phyloP scores from a whole-genome alignment of 2,329 filamentous ascomycete genomes.

The Samsoniella hepiali region DNA sequence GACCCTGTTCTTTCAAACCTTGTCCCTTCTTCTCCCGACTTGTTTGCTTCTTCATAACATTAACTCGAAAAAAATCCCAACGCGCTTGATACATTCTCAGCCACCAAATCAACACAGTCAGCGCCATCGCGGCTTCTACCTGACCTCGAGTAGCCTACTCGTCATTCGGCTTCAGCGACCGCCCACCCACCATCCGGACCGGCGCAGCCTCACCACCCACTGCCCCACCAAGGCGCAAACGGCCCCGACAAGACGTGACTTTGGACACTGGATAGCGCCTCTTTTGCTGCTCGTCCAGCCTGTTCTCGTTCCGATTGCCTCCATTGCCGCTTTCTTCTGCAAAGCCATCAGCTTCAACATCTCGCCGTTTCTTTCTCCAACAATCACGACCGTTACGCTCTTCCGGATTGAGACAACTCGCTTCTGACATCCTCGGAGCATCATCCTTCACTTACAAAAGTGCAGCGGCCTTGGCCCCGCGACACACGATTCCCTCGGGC shows the following conservation, averaged over 20 bases:
- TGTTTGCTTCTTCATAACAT: slow-evolving; percentile 1
- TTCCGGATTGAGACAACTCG: neutral
- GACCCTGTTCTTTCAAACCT: neutral
- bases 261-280: neutral
- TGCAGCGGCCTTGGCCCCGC: slow-evolving; percentile 12
- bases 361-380: neutral
- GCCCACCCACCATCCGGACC: neutral
- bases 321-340: neutral
- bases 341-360: neutral
- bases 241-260: slow-evolving; percentile 5
- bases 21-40: neutral
- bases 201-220: neutral
- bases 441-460: neutral
- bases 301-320: neutral
- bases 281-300: neutral
- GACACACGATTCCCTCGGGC: neutral
- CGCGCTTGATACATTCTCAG: neutral
- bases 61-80: neutral
- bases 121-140: neutral
- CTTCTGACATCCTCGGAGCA: neutral
- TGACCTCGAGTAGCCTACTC: slow-evolving; percentile 3
- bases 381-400: neutral
- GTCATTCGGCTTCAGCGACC: slow-evolving; percentile 3
- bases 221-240: slow-evolving; percentile 15
- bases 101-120: neutral